phyloP scores from a whole-genome alignment of 768 basidiomycete species.

The Dendrothele bispora region DNA sequence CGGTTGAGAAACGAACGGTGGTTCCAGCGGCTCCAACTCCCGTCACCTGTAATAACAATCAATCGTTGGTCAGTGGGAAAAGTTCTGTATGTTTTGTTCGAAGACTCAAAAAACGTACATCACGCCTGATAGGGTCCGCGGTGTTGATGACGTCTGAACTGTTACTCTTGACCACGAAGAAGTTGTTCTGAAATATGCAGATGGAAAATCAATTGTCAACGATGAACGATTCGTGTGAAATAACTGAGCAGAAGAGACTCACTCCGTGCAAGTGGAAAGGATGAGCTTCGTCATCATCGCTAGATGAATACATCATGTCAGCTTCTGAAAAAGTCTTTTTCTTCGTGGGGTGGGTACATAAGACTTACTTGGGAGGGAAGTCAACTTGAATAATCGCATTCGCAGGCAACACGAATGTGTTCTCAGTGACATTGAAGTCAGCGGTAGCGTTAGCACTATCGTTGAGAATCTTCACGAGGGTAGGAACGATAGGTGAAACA shows the following conservation, averaged over 20 bases:
- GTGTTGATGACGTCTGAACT: slow-evolving; percentile 28
- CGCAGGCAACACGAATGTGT: slow-evolving; percentile 37
- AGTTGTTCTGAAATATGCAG: slow-evolving; percentile 27
- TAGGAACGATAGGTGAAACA: slow-evolving; percentile 21
- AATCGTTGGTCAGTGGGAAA: background rate
- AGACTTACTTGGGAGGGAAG: slow-evolving; percentile 26
- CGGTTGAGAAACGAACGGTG: slow-evolving; percentile 53
- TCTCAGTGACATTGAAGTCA: slow-evolving; percentile 31
- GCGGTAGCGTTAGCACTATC: slow-evolving; percentile 27
- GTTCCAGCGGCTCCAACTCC: slow-evolving; percentile 16
- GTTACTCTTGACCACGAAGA: slow-evolving; percentile 40
- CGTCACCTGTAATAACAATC: slow-evolving; percentile 9
- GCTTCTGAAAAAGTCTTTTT: background rate
- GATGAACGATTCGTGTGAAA: background rate
- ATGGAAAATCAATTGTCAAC: slow-evolving; percentile 2
- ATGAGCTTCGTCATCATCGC: slow-evolving; percentile 28
- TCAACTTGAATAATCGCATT: slow-evolving; percentile 38
- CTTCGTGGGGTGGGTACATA: background rate
- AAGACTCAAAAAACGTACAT: slow-evolving; percentile 9
- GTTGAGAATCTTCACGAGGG: slow-evolving; percentile 31
- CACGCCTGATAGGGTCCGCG: slow-evolving; percentile 48
- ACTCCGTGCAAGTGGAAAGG: slow-evolving; percentile 31
- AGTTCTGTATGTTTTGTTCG: no score
- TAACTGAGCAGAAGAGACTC: slow-evolving; percentile 1
- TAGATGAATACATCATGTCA: no score